Evolutionary conservation across 208 protist species (phyloP), one percentile per base, ranked within the genome.

Genomic region (Trypanosoma lewisi): DNA sequence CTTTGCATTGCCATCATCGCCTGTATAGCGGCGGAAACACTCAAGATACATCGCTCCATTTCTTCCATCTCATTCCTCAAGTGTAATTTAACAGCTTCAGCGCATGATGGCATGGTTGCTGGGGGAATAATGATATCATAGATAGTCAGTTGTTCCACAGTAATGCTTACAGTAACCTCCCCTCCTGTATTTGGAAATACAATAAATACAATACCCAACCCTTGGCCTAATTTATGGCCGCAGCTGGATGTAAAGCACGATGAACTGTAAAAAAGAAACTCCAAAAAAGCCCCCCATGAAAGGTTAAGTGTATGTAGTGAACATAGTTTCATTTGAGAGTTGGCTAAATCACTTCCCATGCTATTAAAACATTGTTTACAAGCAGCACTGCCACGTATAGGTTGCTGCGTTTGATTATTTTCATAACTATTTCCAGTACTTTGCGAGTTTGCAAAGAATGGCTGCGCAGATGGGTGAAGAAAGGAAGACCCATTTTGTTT

Each of bases 241-340:
- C 60, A 78, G 36, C 41, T 27, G 25, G 48, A 58, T 7, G 56
- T 41, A 34, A 67, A 45, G 14, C 36, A 45, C 23, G 63, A 48
- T 52, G 67, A 71, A 11, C 70, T 63, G 59, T 89, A 84, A 17
- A 82, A 44, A 47, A 87, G 65, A 71, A 80, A 75, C 62, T 91
- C 84, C 12, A 87, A 44, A 70, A 91, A 85, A 9, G 75, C 67
- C 8, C 70, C 84, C 21, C 75, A 77, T 27, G 84, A 91, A 56
- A 87, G 2, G 65, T 79, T 86, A 16, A 85, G 49, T 34, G 75
- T 56, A 54, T 85, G 81, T n/a, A 77, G 62, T 1, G 78, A 74
- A 52, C 69, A 84, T 2, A n/a, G 21, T 3, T 14, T 33, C 1
- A 48, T 3, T 1, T 12, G n/a, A 7, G 12, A 14, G n/a, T 2